These are phyloP conservation scores for Exidia glandulosa DNA, from an alignment of 768 basidiomycete species.

Conservation along the genomic window DNA sequence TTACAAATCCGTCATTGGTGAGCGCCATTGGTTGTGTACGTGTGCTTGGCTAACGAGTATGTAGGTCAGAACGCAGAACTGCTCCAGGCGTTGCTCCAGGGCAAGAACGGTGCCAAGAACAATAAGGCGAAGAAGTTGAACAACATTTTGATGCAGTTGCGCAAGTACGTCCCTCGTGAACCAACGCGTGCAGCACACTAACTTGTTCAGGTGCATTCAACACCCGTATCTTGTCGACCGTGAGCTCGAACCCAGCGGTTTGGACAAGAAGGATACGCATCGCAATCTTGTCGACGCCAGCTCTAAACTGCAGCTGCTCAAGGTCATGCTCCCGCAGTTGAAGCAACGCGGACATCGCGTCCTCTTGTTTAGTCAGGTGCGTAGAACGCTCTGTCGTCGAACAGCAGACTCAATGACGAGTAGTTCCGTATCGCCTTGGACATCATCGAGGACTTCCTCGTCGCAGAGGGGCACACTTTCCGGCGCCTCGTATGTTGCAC, in stretches of 20 bases:
- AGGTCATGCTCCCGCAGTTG: slow-evolving; percentile 68
- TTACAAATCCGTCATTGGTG: slow-evolving; percentile 77
- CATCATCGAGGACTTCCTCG: slow-evolving; percentile 79
- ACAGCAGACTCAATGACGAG: not conserved
- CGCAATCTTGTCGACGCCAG: slow-evolving; percentile 73
- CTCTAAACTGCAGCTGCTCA: slow-evolving; percentile 75
- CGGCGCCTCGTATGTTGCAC: slow-evolving; percentile 51
- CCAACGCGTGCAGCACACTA: not conserved
- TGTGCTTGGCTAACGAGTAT: no score
- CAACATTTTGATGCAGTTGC: slow-evolving; percentile 79
- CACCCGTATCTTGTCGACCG: slow-evolving; percentile 81
- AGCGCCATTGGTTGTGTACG: no score
- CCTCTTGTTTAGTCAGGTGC: slow-evolving; percentile 83
- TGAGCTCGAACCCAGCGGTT: slow-evolving; percentile 62
- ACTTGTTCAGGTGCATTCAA: slow-evolving; percentile 57
- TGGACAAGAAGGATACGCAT: slow-evolving; percentile 52
- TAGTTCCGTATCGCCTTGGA: slow-evolving; percentile 87
- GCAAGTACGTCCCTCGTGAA: slow-evolving; percentile 47
- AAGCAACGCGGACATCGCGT: slow-evolving; percentile 80
- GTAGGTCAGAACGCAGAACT: slow-evolving; percentile 67
- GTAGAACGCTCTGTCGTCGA: slow-evolving; percentile 8
- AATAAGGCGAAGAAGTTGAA: slow-evolving; percentile 49
- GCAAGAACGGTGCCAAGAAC: slow-evolving; percentile 19
- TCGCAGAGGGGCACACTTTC: slow-evolving; percentile 69
- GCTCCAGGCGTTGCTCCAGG: slow-evolving; percentile 42